A percentile compares a stretch with the other conserved stretches of the same genome.
These are phyloP conservation scores for Ulmus americana DNA, from an alignment of 331 rosid genomes.

Conservation along the genomic window DNA sequence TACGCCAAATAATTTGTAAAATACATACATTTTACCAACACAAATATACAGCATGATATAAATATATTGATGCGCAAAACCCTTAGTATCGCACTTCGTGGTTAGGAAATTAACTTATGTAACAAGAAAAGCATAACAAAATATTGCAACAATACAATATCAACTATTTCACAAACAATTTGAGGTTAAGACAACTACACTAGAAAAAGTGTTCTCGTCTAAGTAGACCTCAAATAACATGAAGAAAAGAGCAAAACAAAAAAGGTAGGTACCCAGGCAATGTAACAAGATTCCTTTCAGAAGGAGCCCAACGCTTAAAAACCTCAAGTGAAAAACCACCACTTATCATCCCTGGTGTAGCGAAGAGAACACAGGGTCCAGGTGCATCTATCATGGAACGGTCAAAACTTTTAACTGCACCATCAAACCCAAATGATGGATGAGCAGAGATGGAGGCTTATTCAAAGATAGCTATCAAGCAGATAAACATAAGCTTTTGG, in stretches of 20 bases:
- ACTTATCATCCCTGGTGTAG: constrained; percentile 90
- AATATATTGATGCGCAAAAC: neutral
- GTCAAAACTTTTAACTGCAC: constrained; percentile 66
- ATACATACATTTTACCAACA: neutral
- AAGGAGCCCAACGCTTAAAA: constrained; percentile 91
- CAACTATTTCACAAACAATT: neutral
- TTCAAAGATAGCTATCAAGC: constrained; percentile 7
- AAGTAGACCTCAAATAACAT: neutral
- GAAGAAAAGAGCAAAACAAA: neutral
- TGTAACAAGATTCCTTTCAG: constrained; percentile 63
- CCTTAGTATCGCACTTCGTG: neutral
- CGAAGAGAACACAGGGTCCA: constrained; percentile 97
- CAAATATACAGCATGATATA: neutral
- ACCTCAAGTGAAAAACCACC: constrained; percentile 92
- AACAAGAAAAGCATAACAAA: neutral
- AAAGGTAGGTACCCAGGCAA: constrained; percentile 61
- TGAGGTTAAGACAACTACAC: neutral
- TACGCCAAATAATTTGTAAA: neutral
- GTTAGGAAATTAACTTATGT: neutral
- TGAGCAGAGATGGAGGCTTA: constrained; percentile 8
- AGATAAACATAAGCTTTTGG: constrained; percentile 8
- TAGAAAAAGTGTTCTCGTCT: neutral
- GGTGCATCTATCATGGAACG: constrained; percentile 71
- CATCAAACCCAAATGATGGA: constrained; percentile 30
- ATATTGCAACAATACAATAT: neutral